phyloP scores from a whole-genome alignment of 768 basidiomycete genomes.

The Mycena venus region DNA sequence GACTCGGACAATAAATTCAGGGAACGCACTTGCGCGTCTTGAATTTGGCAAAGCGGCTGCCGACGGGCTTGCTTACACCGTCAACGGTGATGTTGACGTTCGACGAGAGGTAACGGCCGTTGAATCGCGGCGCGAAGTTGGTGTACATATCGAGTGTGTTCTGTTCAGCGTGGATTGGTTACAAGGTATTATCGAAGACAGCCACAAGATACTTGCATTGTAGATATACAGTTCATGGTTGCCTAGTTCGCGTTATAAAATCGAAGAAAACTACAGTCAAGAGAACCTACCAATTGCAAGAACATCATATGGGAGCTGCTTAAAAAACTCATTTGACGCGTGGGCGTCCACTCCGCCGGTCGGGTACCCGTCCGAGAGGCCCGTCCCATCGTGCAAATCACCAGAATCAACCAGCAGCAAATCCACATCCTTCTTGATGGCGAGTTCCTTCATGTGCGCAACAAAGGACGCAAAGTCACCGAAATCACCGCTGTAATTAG shows the following conservation, averaged over 20 bases:
- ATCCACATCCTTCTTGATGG: conserved; percentile 80
- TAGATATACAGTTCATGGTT: conserved; percentile 64
- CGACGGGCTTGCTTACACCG: conserved; percentile 55
- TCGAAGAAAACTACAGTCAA: no score
- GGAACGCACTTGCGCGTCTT: conserved; percentile 73
- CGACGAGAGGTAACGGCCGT: conserved; percentile 65
- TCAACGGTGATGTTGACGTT: conserved; percentile 88
- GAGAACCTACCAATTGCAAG: conserved; percentile 68
- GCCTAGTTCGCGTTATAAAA: conserved; percentile 40
- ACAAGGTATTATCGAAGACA: not conserved
- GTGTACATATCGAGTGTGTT: conserved; percentile 27
- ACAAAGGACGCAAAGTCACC: conserved; percentile 94
- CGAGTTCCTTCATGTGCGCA: conserved; percentile 82
- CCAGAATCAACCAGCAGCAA: conserved; percentile 87
- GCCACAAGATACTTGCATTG: conserved; percentile 3
- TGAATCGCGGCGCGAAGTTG: conserved; percentile 30
- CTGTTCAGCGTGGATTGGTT: not conserved
- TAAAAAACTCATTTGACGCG: conserved; percentile 39
- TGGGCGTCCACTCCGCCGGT: conserved; percentile 79
- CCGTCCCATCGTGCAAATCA: conserved; percentile 86
- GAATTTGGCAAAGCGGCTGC: conserved; percentile 76
- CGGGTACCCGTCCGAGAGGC: conserved; percentile 82
- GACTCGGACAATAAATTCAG: not conserved
- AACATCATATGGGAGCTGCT: conserved; percentile 82
- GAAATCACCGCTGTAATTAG: conserved; percentile 79